Base-by-base conservation (phyloP, 495 filamentous ascomycete genomes). In the Alectoria sarmentosa region DNA sequence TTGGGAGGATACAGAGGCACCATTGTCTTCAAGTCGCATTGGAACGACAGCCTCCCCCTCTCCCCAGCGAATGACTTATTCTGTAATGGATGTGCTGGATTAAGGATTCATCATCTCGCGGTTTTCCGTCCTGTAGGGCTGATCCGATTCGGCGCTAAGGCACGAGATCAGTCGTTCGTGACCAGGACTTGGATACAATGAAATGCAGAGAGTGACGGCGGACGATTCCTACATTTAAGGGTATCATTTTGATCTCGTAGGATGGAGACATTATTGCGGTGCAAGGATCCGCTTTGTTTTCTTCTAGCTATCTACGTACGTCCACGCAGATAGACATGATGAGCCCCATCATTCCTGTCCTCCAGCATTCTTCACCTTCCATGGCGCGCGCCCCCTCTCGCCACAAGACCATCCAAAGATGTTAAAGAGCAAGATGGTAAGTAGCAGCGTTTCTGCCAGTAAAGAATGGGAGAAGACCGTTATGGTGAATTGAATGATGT, bases 381-480 rank as follows among this genome's bases (percentile, higher is more conserved):
- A 59, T 48, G 62, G 14, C 48, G 38, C 66, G 48, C 46, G 62
- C 42, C 46, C 57, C 42, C 28, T 2, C 37, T 67, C 48, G 48
- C 66, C 62, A 58, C 62, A 61, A 36, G 55, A 32, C 44, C 34
- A 23, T 62, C 56, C 37, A 32, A 56, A 21, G 42, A n/a, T 30
- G 32, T 56, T 32, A 41, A 42, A 58, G 66, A 61, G 62, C 37
- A 49, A 65, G 9, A 48, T 41, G 61, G 46, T 36, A 61, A 67
- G 61, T 60, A 67, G 66, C 62, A 67, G 49, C 28, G 62, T 37
- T 44, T 32, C n/a, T 38, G 17, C 58, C 56, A 28, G 21, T 34
- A 15, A 28, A 46, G 37, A 34, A 63, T 36, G 36, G 21, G 63
- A 60, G 44, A 52, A 32, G 42, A 39, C 54, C 57, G 39, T 67